These are phyloP conservation scores for Heterobasidion parviporum DNA, from an alignment of 1,284 basidiomycete genomes.

Conservation along the genomic window DNA sequence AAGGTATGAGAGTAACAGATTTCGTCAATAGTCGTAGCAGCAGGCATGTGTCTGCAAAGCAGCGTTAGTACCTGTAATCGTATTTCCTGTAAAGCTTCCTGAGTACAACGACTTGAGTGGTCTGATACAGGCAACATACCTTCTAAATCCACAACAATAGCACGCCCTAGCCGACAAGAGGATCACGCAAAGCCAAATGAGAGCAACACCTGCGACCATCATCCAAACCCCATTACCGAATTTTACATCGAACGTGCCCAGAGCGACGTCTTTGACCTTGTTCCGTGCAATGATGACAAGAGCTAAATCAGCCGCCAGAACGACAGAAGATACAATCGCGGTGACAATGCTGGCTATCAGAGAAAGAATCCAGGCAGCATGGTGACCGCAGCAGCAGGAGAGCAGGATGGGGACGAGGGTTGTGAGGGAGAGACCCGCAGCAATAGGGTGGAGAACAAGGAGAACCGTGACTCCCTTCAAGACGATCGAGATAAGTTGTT, in stretches of 20 bases:
- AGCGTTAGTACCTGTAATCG: neutral
- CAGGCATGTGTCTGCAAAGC: neutral
- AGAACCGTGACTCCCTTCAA: constrained; percentile 46
- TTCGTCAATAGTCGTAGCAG: too few relatives aligned
- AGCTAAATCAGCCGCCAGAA: constrained; percentile 55
- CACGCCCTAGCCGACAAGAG: constrained; percentile 54
- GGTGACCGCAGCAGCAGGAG: constrained; percentile 31
- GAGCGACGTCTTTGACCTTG: constrained; percentile 31
- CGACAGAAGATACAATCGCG: constrained; percentile 42
- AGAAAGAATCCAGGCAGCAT: constrained; percentile 41
- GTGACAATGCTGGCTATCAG: constrained; percentile 50
- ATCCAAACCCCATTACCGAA: constrained; percentile 72
- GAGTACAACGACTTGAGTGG: neutral
- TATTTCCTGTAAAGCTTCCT: neutral
- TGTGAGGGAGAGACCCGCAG: constrained; percentile 47
- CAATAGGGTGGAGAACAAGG: constrained; percentile 59
- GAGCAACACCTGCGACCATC: constrained; percentile 42
- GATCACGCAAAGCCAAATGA: constrained; percentile 54
- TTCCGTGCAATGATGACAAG: constrained; percentile 42
- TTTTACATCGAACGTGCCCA: constrained; percentile 35
- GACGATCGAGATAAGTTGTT: constrained; percentile 33
- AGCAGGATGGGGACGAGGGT: constrained; percentile 50
- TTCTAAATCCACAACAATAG: constrained; percentile 51
- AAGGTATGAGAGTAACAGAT: too few relatives aligned
- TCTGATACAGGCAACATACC: constrained; percentile 6